phyloP scores from a whole-genome alignment of 371 early-diverging fungal genomes.

The Lichtheimia ramosa region DNA sequence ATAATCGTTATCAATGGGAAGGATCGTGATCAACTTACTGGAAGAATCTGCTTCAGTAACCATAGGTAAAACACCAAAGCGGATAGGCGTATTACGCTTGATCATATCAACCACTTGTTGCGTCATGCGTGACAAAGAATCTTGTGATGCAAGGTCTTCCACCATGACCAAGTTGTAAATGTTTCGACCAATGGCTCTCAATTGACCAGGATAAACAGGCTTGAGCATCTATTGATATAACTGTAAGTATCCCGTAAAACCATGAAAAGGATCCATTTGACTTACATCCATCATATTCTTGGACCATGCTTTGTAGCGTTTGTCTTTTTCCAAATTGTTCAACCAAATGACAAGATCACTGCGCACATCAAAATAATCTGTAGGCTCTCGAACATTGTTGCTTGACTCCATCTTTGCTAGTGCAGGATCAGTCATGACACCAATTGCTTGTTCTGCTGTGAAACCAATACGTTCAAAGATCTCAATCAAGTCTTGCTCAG shows the following conservation, averaged over 20 bases:
- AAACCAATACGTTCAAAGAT: conserved; percentile 55
- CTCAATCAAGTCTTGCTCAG: conserved; percentile 33
- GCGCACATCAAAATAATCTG: conserved; percentile 77
- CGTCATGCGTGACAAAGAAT: conserved; percentile 47
- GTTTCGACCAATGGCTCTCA: conserved; percentile 75
- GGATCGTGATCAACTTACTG: conserved; percentile 16
- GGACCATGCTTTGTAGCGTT: conserved; percentile 73
- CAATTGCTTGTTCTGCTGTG: conserved; percentile 60
- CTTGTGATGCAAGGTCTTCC: conserved; percentile 60
- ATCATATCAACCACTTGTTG: conserved; percentile 62
- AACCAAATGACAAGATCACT: conserved; percentile 76
- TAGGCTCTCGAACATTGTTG: conserved; percentile 5
- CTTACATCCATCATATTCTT: conserved; percentile 51
- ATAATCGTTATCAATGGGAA: background rate
- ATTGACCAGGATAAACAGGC: conserved; percentile 66
- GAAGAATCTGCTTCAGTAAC: conserved; percentile 31
- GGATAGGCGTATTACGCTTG: conserved; percentile 71
- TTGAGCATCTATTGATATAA: conserved; percentile 36
- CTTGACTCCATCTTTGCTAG: conserved; percentile 17
- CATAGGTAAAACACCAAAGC: conserved; percentile 81
- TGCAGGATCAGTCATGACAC: conserved; percentile 57
- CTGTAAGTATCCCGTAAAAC: background rate
- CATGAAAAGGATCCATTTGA: background rate
- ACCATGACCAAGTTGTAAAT: conserved; percentile 68
- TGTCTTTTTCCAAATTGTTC: conserved; percentile 89